Base-by-base conservation (phyloP, 2,329 filamentous ascomycete species). In the Apiospora pterosperma region DNA sequence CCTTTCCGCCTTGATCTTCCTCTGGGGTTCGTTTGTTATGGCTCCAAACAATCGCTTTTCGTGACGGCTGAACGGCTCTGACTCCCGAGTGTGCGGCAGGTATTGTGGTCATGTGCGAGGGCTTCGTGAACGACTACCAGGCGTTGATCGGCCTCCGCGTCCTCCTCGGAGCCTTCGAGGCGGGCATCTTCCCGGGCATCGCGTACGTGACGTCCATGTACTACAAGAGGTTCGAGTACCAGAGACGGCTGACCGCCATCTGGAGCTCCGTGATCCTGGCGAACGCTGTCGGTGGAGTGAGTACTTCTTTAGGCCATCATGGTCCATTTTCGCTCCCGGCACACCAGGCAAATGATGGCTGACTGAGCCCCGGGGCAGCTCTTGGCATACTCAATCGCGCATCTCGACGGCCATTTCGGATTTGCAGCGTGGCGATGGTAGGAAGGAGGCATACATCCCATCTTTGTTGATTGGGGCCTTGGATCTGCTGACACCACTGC, bases 271-370 rank as follows among this genome's bases (percentile, higher is more conserved):
- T 67, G 1, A 58, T 67, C 5, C 67, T 80, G 0, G 76, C 78
- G 0, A 76, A 72, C 44, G 76, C 70, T 0, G 76, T 79, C 28
- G 69, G 70, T 28, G 78, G 80, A 66, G 78, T 97, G 92, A 86
- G 93, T 68, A 85, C 81, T 7, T 87, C 86, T 23, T 95, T 71
- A 70, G 76, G 1, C 91, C 90, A 12, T 96, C 92, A 92, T 81
- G 91, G 63, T 94, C 90, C 90, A 91, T 93, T 68, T 93, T 94
- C 75, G 91, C 97, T 72, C 77, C 94, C 8, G 91, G 6, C 2
- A 21, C 14, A n/a, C n/a, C n/a, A n/a, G n/a, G n/a, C n/a, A n/a
- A n/a, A n/a, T 3, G 10, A 41, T 21, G 12, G 41, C n/a, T 12
- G 23, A 48, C 42, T 48, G 42, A 48, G 23, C 23, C 4, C 16